Evolutionary conservation across 768 basidiomycete species (phyloP).

Genomic region (Hygrophorus pudorinus): DNA sequence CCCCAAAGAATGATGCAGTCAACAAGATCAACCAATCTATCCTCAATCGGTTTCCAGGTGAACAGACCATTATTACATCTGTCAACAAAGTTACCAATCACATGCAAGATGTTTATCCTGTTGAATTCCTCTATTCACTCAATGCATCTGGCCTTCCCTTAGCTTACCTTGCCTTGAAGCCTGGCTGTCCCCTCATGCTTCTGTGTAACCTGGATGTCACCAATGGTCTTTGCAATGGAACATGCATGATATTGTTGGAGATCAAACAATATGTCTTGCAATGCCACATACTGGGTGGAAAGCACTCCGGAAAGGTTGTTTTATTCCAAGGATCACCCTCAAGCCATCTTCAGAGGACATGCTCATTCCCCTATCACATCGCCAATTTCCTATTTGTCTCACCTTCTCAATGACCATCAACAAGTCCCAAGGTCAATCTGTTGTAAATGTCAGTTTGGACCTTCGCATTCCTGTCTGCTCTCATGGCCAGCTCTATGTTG

Average conservation of each 20-base stretch:
- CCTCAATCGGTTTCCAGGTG: too few species aligned
- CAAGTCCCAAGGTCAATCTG: conserved; percentile 28
- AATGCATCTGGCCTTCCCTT: conserved; percentile 24
- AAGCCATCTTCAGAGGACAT: conserved; percentile 11
- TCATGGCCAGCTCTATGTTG: conserved; percentile 29
- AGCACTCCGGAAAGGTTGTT: conserved; percentile 21
- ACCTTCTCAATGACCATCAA: conserved; percentile 30
- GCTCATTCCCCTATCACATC: conserved; percentile 21
- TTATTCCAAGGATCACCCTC: conserved; percentile 29
- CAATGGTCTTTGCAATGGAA: conserved; percentile 22
- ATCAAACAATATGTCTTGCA: conserved; percentile 18
- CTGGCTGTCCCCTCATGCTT: conserved; percentile 23
- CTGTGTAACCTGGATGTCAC: conserved; percentile 20
- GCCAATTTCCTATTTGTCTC: conserved; percentile 31
- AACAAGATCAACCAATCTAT: too few species aligned
- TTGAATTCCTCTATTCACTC: conserved; percentile 25
- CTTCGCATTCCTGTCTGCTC: conserved; percentile 19
- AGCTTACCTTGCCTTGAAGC: conserved; percentile 15
- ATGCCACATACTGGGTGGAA: conserved; percentile 24
- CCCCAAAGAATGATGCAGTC: conserved; percentile 10
- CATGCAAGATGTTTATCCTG: conserved; percentile 6
- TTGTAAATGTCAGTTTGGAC: conserved; percentile 22
- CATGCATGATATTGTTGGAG: conserved; percentile 14
- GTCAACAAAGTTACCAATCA: conserved; percentile 6
- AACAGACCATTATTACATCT: conserved; percentile 20